Evolutionary conservation across 2,329 filamentous ascomycete genomes (phyloP).

Genomic region (Penicillium sp.): DNA sequence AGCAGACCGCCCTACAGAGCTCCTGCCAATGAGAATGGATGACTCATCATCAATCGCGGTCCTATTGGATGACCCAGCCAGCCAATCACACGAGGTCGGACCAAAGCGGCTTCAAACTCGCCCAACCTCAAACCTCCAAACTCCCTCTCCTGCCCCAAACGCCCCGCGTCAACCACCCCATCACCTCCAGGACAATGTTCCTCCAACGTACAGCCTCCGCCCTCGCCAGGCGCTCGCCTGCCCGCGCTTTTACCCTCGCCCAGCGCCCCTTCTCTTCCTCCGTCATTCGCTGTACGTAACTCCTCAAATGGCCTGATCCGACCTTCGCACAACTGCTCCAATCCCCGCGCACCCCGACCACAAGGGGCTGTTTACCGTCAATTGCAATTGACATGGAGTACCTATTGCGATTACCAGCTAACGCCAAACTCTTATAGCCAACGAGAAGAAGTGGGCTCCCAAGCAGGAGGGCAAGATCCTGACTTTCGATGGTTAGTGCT

Average conservation of each 20-base stretch:
- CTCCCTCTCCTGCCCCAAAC: conserved; percentile 28
- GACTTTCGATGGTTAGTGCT: conserved; percentile 43
- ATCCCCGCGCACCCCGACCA: conserved; percentile 10
- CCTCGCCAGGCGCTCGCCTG: conserved; percentile 45
- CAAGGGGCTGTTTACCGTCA: conserved; percentile 19
- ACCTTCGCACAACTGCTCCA: conserved; percentile 22
- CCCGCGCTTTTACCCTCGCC: conserved; percentile 38
- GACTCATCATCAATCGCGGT: conserved; percentile 11
- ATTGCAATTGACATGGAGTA: background rate
- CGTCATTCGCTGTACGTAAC: conserved; percentile 46
- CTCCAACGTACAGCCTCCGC: conserved; percentile 46
- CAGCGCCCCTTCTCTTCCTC: conserved; percentile 46
- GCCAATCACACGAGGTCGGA: conserved; percentile 27
- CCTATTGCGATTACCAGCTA: conserved; percentile 16
- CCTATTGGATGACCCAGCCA: conserved; percentile 7
- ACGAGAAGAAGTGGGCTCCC: conserved; percentile 39
- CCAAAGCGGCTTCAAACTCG: conserved; percentile 40
- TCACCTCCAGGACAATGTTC: conserved; percentile 42
- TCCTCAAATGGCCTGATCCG: conserved; percentile 21
- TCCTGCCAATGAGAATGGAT: conserved; percentile 14
- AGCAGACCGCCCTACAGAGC: background rate
- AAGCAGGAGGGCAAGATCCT: conserved; percentile 44
- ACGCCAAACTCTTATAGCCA: conserved; percentile 26
- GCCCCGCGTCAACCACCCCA: conserved; percentile 22
- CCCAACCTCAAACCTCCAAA: conserved; percentile 34